Percentiles rank a stretch among this genome's conserved stretches.
Conservation (phyloP, 768 basidiomycete genomes). For the Lactifluus piperatus region DNA sequence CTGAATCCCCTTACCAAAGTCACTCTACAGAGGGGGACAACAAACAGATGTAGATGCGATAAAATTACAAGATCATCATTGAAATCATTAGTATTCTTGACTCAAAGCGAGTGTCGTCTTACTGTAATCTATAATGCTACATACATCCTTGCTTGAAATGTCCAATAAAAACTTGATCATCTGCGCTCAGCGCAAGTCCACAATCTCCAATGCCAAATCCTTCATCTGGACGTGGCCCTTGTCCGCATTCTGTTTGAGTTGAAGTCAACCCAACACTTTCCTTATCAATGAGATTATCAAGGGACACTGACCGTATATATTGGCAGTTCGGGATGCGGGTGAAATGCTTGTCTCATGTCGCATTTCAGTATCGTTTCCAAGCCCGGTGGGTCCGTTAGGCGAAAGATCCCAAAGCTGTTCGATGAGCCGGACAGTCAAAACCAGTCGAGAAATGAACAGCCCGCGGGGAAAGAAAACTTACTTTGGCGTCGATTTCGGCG, state of each 20-base stretch:
- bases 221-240: slow-evolving; percentile 79
- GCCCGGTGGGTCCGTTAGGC: slow-evolving; percentile 82
- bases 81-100: neutral
- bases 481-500: slow-evolving; percentile 71
- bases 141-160: neutral
- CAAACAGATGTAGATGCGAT: neutral
- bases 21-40: neutral
- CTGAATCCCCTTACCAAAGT: neutral
- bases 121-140: slow-evolving; percentile 1
- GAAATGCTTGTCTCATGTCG: slow-evolving; percentile 65
- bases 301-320: slow-evolving; percentile 69
- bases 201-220: slow-evolving; percentile 66
- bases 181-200: slow-evolving; percentile 53
- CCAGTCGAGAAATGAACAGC: neutral
- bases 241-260: slow-evolving; percentile 56
- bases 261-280: neutral
- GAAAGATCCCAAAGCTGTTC: slow-evolving; percentile 76
- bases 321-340: slow-evolving; percentile 75
- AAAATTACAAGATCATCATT: slow-evolving; percentile 1
- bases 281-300: neutral
- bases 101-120: neutral
- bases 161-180: neutral
- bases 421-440: neutral
- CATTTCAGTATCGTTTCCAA: slow-evolving; percentile 64
- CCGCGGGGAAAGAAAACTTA: slow-evolving; percentile 31